Evolutionary conservation across 345 rosid genomes (phyloP), one percentile per base, ranked within the genome.

Genomic region (Corymbia maculata): DNA sequence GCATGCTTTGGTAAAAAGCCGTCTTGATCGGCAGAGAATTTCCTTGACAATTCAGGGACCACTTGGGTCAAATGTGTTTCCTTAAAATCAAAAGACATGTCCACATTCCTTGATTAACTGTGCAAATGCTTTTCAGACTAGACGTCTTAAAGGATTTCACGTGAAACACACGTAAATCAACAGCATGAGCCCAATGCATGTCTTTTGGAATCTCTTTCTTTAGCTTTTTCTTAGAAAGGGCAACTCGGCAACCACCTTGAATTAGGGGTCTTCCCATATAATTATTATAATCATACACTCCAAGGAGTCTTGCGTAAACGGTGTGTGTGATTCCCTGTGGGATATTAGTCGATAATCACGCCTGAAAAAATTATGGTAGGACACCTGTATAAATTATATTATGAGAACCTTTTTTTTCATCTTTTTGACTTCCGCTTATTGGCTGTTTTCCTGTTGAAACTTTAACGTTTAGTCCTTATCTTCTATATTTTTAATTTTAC

Each of bases 31-130:
- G 68, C 15, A 5, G 15, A 10, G 66, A 59, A 14, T 26, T 59
- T 36, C 7, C 0, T 24, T 0, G 14, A 24, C 0, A 11, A 51
- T 51, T 51, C 7, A 24, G 0, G 28, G 13, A 19, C 24, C 26
- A 12, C 52, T 11, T 51, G 42, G 26, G 26, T 19, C 9, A 19
- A 3, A 19, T 6, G 3, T 53, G 4, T 53, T 53, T 53, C 8
- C 22, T 52, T 36, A 53, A 19, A 53, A 53, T 53, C 24, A 53
- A 53, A 53, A 9, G 4, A 1, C 59, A 3, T 53, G 11, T 21
- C 26, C 11, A 53, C 59, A 21, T 53, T 53, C 59, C 24, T 57
- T 36, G 26, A 57, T 8, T 57, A 26, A 16, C 8, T 16, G 8
- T 10, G 66, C 0, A 24, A 59, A 59, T 11, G 66, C 66, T 59